Base-by-base conservation (phyloP, 345 rosid genomes). In the Eucalyptus pumila region DNA sequence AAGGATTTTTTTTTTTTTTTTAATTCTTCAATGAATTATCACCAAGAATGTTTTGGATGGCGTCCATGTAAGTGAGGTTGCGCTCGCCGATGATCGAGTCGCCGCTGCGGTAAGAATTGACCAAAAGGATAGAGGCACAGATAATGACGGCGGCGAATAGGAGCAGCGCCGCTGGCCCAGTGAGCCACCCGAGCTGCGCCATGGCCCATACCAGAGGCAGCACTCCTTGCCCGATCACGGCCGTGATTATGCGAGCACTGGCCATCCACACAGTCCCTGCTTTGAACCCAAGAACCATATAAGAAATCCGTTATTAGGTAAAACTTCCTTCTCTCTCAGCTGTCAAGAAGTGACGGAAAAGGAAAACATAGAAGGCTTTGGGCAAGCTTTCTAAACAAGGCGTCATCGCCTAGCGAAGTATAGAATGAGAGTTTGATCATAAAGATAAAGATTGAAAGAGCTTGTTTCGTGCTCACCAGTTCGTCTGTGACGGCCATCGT, bases 181-280 rank as follows among this genome's bases (percentile, higher is more conserved):
- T 96, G 19, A 96, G 83, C 98, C 98, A 96, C 27, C 98, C 98
- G 12, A 96, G 93, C 91, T 96, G 98, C 85, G 95, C 96, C 21
- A 92, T 91, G 27, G 98, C 96, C 96, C 96, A 96, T 4, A 95
- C 96, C 86, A 96, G 87, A 1, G 98, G 94, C 91, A 96, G 90
- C 85, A 96, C 96, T 51, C 98, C 96, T 17, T 96, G 95, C 17
- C 98, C 98, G 23, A 96, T 96, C 51, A 95, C 97, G 9, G 96
- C 97, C 8, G 95, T 94, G 88, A 94, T 94, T 19, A 95, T 94
- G 88, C 94, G 97, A 48, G 97, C 92, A 92, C 96, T 95, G 86
- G 97, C 96, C 17, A 94, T 94, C 96, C 96, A 93, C 9, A 92
- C 89, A 80, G 95, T 96, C 48, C 96, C 97, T 96, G 92, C 1